Evolutionary conservation across 305 asterid genomes (phyloP).

Genomic region (Lippia alba): DNA sequence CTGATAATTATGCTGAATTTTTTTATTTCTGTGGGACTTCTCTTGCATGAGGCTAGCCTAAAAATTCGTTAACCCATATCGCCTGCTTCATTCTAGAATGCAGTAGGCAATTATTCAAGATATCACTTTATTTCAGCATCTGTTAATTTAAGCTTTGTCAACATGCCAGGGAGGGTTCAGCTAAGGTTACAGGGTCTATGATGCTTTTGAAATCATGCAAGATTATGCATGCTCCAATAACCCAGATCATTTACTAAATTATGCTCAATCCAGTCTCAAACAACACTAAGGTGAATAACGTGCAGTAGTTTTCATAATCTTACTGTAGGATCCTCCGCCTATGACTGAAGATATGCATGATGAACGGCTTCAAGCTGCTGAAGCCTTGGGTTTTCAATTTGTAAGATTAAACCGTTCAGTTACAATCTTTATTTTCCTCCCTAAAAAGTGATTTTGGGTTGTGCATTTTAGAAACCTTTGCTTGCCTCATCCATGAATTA

Average conservation of each 20-base stretch:
- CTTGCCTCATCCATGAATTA: background rate
- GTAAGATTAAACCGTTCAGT: conserved; percentile 52
- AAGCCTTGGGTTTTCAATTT: conserved; percentile 72
- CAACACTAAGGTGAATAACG: conserved; percentile 29
- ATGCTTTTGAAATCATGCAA: conserved; percentile 79
- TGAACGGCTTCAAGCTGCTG: conserved; percentile 87
- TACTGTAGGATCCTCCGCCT: conserved; percentile 82
- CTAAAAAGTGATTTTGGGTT: background rate
- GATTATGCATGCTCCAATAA: conserved; percentile 77
- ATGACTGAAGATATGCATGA: conserved; percentile 99
- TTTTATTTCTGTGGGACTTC: background rate
- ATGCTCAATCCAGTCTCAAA: conserved; percentile 39
- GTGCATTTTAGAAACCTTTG: conserved; percentile 2
- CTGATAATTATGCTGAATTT: background rate
- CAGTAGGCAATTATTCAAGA: conserved; percentile 32
- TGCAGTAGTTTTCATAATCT: conserved; percentile 42
- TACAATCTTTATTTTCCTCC: conserved; percentile 21
- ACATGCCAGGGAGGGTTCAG: conserved; percentile 64
- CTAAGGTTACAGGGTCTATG: conserved; percentile 61
- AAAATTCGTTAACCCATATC: conserved; percentile 35
- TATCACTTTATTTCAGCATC: conserved; percentile 36
- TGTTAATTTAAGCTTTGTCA: conserved; percentile 40
- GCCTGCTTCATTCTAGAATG: conserved; percentile 28
- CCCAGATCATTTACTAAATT: conserved; percentile 68
- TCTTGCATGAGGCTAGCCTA: conserved; percentile 68